phyloP scores from a whole-genome alignment of 2,329 filamentous ascomycete species.

The Fusarium sp. region DNA sequence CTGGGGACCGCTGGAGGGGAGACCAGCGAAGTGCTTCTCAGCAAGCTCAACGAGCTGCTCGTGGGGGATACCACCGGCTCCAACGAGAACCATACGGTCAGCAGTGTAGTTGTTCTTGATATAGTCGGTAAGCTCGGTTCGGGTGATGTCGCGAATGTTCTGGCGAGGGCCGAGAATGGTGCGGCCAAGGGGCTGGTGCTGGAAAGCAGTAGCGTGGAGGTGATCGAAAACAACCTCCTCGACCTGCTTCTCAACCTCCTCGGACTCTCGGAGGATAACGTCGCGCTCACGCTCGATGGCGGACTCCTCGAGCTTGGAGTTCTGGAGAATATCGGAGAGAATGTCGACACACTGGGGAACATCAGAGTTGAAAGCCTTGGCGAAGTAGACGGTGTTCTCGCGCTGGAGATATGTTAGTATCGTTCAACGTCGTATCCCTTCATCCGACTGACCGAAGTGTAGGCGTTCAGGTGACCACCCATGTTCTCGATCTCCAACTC shows the following conservation, averaged over 20 bases:
- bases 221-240: conserved; percentile 99
- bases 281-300: conserved; percentile 98
- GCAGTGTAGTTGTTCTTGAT: conserved; percentile 99
- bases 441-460: conserved; percentile 86
- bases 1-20: conserved; percentile 82
- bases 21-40: conserved; percentile 90
- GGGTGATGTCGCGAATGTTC: conserved; percentile 97
- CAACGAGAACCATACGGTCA: conserved; percentile 98
- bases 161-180: conserved; percentile 97
- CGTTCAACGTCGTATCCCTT: conserved; percentile 38
- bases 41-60: conserved; percentile 94
- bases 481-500: conserved; percentile 99
- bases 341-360: conserved; percentile 98
- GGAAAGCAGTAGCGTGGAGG: conserved; percentile 97
- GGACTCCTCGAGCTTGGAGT: conserved; percentile 94
- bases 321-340: conserved; percentile 98
- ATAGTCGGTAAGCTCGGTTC: conserved; percentile 91
- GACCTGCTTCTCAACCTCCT: conserved; percentile 99
- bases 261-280: conserved; percentile 97
- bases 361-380: conserved; percentile 98
- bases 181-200: conserved; percentile 94
- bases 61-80: conserved; percentile 93
- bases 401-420: conserved; percentile 68
- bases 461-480: conserved; percentile 98
- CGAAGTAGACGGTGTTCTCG: conserved; percentile 99